These are phyloP conservation scores for Beauveria brongniartii DNA, from an alignment of 2,329 filamentous ascomycete genomes.

Conservation along the genomic window DNA sequence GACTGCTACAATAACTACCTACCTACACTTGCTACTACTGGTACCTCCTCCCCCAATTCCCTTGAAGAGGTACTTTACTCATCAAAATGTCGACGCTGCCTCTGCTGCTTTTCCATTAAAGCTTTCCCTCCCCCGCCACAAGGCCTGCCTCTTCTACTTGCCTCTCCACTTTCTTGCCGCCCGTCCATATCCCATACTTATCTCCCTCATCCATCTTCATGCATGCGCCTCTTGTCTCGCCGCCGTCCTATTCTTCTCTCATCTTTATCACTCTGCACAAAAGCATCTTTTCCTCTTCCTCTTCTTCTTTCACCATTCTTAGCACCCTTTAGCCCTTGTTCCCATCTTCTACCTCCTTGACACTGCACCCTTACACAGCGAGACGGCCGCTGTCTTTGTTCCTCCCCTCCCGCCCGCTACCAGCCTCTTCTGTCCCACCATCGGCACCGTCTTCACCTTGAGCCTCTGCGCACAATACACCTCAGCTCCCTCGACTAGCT, in stretches of 20 bases:
- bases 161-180: constrained; percentile 11
- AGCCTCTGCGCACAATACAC: neutral
- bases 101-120: neutral
- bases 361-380: neutral
- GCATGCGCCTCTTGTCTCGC: constrained; percentile 6
- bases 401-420: constrained; percentile 4
- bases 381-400: constrained; percentile 8
- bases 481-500: neutral
- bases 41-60: neutral
- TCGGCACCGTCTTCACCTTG: neutral
- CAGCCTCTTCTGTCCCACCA: constrained; percentile 8
- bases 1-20: no score
- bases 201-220: constrained; percentile 10
- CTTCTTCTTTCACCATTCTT: neutral
- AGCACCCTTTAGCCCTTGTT: neutral
- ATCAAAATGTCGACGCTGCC: neutral
- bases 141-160: constrained; percentile 6
- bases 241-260: constrained; percentile 5
- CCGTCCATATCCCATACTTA: constrained; percentile 1
- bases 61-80: no score
- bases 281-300: neutral
- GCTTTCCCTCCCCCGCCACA: constrained; percentile 5
- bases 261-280: constrained; percentile 1
- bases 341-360: neutral
- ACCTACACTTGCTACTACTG: no score